Base-by-base conservation (phyloP, 192 early-diverging fungal species). In the Coemansia sp. region DNA sequence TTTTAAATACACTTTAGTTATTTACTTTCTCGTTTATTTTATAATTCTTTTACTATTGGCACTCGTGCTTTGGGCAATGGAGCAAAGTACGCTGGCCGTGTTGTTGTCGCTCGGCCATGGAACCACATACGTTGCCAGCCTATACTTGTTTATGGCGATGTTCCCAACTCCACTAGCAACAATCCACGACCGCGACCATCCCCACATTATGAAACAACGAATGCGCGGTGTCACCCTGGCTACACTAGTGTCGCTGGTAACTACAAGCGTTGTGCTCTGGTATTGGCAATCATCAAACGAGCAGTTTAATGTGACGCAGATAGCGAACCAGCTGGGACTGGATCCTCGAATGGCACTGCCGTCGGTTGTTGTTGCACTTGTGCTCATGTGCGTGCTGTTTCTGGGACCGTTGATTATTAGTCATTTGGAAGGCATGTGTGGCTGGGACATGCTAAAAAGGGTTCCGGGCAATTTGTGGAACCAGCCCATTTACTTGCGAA, bases 321-420 rank as follows among this genome's bases (percentile, higher is more conserved):
- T 52, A 2, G 37, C 27, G 0, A 50, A 8, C 59, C 58, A 24
- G 10, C 25, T 79, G 39, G 76, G 76, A 1, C 59, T 79, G 19
- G 50, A 9, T 11, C 37, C 23, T 0, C 56, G 53, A 11, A 6
- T 3, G 5, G 62, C 27, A 5, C 54, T 39, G 11, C 66, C 54
- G 0, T 79, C 76, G 17, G 45, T 61, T 2, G 8, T 64, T 4
- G 67, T 79, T 14, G 35, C 60, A 1, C 35, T 67, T 2, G 64
- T 70, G 0, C 65, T 79, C 10, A 32, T 62, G 10, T 32, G 23
- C 3, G 24, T 62, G 17, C 43, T 70, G 50, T 79, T 67, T n/a
- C 60, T 72, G 56, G 76, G 76, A 0, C 76, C 76, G 24, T 57
- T 79, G 60, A 41, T 67, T 10, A 24, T 73, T 32, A 64, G 66